Conservation (phyloP, 345 rosid genomes). For the Chamaenerion angustifolium region DNA sequence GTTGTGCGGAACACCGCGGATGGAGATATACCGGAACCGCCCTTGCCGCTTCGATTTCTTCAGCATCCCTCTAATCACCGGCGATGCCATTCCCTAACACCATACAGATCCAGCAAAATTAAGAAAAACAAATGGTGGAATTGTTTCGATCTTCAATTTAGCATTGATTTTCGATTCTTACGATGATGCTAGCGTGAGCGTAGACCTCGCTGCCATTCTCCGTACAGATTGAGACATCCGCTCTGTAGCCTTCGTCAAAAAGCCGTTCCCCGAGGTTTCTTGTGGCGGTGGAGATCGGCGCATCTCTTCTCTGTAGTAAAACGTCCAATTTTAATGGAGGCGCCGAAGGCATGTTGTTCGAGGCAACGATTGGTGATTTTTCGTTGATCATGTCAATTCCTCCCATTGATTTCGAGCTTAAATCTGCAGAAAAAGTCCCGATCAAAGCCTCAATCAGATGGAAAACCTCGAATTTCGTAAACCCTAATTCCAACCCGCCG, state of each 20-base stretch:
- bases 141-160: neutral
- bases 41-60: conserved; percentile 43
- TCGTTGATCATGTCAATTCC: no score
- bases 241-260: conserved; percentile 56
- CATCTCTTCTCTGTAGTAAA: no score
- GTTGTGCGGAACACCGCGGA: conserved; percentile 60
- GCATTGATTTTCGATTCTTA: conserved; percentile 17
- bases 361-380: no score
- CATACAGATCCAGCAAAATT: no score
- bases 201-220: conserved; percentile 38
- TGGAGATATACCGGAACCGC: conserved; percentile 29
- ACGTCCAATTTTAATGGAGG: no score
- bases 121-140: no score
- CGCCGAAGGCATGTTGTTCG: no score
- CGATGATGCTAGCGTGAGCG: conserved; percentile 66
- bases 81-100: conserved; percentile 66
- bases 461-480: no score
- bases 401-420: no score
- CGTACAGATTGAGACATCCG: conserved; percentile 48
- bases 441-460: no score
- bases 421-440: no score
- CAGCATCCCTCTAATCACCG: conserved; percentile 62
- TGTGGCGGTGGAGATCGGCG: neutral
- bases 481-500: no score
- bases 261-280: conserved; percentile 46